These are phyloP conservation scores for Somion occarium DNA, from an alignment of 1,284 basidiomycete genomes.

Conservation along the genomic window DNA sequence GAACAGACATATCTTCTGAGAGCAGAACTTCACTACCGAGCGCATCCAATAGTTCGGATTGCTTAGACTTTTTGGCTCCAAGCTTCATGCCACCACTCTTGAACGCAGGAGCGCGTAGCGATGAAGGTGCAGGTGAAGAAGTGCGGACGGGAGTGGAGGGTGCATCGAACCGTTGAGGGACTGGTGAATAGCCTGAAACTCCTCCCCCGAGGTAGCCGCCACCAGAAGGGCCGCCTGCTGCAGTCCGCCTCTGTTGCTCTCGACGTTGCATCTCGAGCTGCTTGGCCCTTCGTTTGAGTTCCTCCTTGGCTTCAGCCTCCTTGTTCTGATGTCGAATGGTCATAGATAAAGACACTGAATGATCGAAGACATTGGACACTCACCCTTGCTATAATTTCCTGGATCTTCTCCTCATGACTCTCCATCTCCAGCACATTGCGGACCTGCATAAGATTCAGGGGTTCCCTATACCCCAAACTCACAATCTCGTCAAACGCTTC, in stretches of 20 bases:
- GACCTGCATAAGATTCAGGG: slow-evolving; percentile 89
- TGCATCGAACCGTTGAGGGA: slow-evolving; percentile 66
- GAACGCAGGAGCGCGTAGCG: slow-evolving; percentile 72
- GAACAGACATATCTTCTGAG: slow-evolving; percentile 54
- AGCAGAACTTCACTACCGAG: slow-evolving; percentile 76
- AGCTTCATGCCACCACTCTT: slow-evolving; percentile 97
- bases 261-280: slow-evolving; percentile 98
- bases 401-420: slow-evolving; percentile 99
- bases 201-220: slow-evolving; percentile 62
- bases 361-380: slow-evolving; percentile 22
- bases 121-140: slow-evolving; percentile 47
- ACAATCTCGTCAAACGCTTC: slow-evolving; percentile 98
- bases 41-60: slow-evolving; percentile 83
- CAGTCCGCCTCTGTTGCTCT: slow-evolving; percentile 79
- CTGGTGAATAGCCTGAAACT: slow-evolving; percentile 60
- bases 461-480: slow-evolving; percentile 91
- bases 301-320: slow-evolving; percentile 98
- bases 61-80: slow-evolving; percentile 88
- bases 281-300: slow-evolving; percentile 96
- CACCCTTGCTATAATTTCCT: slow-evolving; percentile 96
- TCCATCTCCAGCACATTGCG: slow-evolving; percentile 96
- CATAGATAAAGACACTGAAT: slow-evolving; percentile 2
- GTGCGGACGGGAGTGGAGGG: slow-evolving; percentile 38
- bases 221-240: slow-evolving; percentile 38
- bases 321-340: slow-evolving; percentile 69